These are phyloP conservation scores for Lasiosphaeria miniovina DNA, from an alignment of 495 filamentous ascomycete genomes.

Conservation along the genomic window DNA sequence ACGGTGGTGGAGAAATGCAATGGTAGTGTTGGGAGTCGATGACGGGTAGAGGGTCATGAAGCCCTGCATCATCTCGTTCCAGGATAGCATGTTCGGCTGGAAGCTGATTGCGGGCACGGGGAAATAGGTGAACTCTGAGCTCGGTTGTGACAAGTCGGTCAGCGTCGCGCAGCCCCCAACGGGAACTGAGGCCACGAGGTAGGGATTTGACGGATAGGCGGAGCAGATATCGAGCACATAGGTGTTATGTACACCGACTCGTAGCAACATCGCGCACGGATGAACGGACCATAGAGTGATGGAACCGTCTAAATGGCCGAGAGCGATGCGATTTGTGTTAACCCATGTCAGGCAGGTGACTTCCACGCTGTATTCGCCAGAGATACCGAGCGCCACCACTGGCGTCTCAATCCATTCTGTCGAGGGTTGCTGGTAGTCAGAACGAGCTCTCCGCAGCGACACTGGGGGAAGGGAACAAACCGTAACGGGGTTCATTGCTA, in stretches of 20 bases:
- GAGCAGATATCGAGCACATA: constrained; percentile 48
- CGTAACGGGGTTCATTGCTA: constrained; percentile 26
- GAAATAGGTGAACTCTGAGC: constrained; percentile 45
- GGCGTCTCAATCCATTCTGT: constrained; percentile 40
- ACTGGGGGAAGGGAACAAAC: constrained; percentile 22
- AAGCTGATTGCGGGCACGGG: constrained; percentile 42
- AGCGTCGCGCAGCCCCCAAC: constrained; percentile 45
- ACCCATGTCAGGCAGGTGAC: constrained; percentile 49
- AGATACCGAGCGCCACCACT: constrained; percentile 38
- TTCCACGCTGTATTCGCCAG: constrained; percentile 39
- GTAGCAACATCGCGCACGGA: constrained; percentile 36
- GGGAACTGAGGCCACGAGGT: constrained; percentile 43
- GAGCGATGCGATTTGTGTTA: constrained; percentile 44
- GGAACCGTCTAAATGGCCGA: constrained; percentile 48
- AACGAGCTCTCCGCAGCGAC: background rate
- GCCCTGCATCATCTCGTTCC: constrained; percentile 45
- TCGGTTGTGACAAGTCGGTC: constrained; percentile 44
- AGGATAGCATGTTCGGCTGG: constrained; percentile 45
- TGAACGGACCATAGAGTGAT: constrained; percentile 48
- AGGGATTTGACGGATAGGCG: constrained; percentile 45
- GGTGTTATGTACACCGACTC: constrained; percentile 41
- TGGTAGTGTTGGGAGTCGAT: constrained; percentile 43
- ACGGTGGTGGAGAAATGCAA: constrained; percentile 44
- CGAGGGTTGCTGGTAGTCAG: constrained; percentile 14
- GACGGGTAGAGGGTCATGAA: constrained; percentile 46